Percentiles rank a stretch among this genome's conserved stretches.
These are phyloP conservation scores for Geotrichum klebahnii DNA, from an alignment of 1,139 yeast genomes.

Conservation along the genomic window DNA sequence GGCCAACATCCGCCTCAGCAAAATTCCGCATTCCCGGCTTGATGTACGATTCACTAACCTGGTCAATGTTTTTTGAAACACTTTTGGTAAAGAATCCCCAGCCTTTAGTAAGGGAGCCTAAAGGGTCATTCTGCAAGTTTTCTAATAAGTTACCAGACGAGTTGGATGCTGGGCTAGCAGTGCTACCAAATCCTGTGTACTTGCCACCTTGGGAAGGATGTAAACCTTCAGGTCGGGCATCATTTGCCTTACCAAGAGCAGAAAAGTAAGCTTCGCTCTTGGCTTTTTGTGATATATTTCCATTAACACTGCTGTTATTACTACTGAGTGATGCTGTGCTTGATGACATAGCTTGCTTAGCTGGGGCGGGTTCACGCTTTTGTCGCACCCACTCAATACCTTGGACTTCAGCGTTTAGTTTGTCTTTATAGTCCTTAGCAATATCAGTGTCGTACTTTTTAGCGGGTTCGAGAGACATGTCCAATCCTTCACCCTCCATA, in stretches of 20 bases:
- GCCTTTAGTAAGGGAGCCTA: constrained; percentile 84
- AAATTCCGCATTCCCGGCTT: constrained; percentile 82
- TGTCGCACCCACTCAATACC: constrained; percentile 67
- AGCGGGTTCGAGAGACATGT: constrained; percentile 58
- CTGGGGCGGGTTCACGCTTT: constrained; percentile 50
- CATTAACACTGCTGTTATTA: constrained; percentile 18
- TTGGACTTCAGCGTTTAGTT: constrained; percentile 68
- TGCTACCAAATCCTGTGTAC: constrained; percentile 84
- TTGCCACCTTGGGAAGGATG: constrained; percentile 96
- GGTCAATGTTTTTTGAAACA: constrained; percentile 75
- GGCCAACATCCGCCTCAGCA: constrained; percentile 72
- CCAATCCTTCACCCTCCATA: constrained; percentile 70
- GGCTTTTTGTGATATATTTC: constrained; percentile 46
- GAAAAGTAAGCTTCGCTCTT: constrained; percentile 82
- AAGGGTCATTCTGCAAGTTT: constrained; percentile 77
- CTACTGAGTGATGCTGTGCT: constrained; percentile 21
- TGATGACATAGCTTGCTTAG: constrained; percentile 16
- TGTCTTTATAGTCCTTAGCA: constrained; percentile 91
- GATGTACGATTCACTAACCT: constrained; percentile 81
- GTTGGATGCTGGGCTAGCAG: constrained; percentile 53
- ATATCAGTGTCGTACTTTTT: constrained; percentile 79
- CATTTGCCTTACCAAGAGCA: constrained; percentile 67
- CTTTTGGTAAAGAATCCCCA: constrained; percentile 89
- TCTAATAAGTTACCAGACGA: constrained; percentile 49
- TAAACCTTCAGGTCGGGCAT: constrained; percentile 65